A percentile compares a stretch with the other conserved stretches of the same genome.
These are phyloP conservation scores for Saturnispora mendoncae DNA, from an alignment of 805 yeast species.

Conservation along the genomic window DNA sequence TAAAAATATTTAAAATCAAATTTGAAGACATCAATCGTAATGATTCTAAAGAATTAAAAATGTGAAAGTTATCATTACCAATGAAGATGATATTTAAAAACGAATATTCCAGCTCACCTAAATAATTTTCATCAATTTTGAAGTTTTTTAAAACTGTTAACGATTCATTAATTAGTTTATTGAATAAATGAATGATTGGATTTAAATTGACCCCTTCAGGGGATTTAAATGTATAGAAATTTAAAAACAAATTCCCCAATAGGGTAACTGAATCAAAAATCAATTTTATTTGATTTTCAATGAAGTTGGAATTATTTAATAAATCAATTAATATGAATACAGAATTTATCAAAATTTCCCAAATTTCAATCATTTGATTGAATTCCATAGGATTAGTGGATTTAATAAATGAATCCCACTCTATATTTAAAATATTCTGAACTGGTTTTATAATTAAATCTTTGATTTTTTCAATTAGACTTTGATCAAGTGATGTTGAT, in stretches of 20 bases:
- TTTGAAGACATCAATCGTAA: constrained; percentile 26
- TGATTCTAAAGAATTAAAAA: constrained; percentile 14
- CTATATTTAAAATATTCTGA: not conserved
- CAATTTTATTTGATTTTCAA: constrained; percentile 2
- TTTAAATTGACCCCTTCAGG: not conserved
- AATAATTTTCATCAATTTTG: not conserved
- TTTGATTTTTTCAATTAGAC: not conserved
- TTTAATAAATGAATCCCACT: constrained; percentile 3
- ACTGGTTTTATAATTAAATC: not conserved
- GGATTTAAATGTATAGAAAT: not conserved
- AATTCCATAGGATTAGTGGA: constrained; percentile 1
- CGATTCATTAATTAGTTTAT: not conserved
- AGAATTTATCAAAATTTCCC: constrained; percentile 1
- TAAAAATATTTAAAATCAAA: constrained; percentile 32
- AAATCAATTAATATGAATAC: not conserved
- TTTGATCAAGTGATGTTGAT: not conserved
- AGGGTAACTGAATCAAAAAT: not conserved
- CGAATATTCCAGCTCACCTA: constrained; percentile 42
- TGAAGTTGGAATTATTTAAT: not conserved
- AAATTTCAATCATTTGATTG: constrained; percentile 1
- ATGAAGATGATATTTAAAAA: constrained; percentile 34
- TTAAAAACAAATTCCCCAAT: not conserved
- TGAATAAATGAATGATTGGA: not conserved
- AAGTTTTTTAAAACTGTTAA: not conserved
- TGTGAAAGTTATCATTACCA: constrained; percentile 17